Base-by-base conservation (phyloP, 2,329 filamentous ascomycete genomes). In the Mycosphaerella arachidis region DNA sequence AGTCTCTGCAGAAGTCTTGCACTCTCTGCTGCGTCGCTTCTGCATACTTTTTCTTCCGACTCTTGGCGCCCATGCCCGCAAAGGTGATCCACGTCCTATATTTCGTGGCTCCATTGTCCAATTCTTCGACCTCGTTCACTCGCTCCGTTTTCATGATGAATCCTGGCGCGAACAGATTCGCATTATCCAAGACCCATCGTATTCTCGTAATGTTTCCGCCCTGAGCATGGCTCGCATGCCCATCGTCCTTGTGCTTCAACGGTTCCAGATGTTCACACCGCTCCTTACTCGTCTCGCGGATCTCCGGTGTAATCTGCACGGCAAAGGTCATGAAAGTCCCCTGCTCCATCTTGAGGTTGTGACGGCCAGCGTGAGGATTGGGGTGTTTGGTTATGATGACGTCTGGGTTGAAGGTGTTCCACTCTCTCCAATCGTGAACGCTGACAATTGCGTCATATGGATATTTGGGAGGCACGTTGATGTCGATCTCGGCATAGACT, bases 381-480 rank as follows among this genome's bases (percentile, higher is more conserved):
- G 77, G 72, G 31, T 80, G 78, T 40, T 73, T 71, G 48, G 72
- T 76, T 64, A 82, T 76, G n/a, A 73, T 75, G 4, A 79, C 77
- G 27, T 72, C 70, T 2, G 78, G 75, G 6, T 78, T 71, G 66
- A 80, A 81, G 6, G 71, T 71, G 63, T 81, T 81, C 79, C 79
- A 82, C 51, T 74, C 66, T 24, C 74, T 72, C 75, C 76, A 81
- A 30, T 55, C 54, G 24, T 77, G 75, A 30, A 77, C 77, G 66
- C 81, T 72, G 53, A 76, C 72, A 4, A 81, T 67, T 8, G 73
- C 72, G 27, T 76, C 69, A 73, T 78, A 79, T 60, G 80, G 75
- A n/a, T 72, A 66, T 24, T 72, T 63, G 3, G 77, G 71, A 8
- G 77, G 72, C 1, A 78, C 78, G 48, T 70, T 65, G 67, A 80